Evolutionary conservation across 768 basidiomycete species (phyloP).

Genomic region (Dacryopinax spathularia): DNA sequence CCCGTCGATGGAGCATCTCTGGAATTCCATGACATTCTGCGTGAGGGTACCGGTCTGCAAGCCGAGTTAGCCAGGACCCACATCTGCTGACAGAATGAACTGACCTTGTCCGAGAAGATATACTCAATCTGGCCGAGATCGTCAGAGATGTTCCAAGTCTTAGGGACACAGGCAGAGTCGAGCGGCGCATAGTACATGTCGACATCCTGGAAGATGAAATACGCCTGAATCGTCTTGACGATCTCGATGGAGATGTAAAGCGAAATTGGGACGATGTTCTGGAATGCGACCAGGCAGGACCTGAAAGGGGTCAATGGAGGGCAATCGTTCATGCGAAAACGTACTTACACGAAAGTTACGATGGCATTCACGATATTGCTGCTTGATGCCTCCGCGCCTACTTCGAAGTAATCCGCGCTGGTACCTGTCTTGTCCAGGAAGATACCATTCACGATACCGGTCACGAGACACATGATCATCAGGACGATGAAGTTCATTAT

Average conservation of each 20-base stretch:
- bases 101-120: constrained; percentile 65
- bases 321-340: not conserved
- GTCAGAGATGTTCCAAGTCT: constrained; percentile 97
- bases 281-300: constrained; percentile 87
- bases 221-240: constrained; percentile 95
- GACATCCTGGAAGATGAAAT: constrained; percentile 87
- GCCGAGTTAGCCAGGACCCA: not conserved
- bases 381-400: constrained; percentile 44
- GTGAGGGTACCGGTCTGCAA: constrained; percentile 75
- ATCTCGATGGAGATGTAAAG: constrained; percentile 96
- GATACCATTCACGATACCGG: constrained; percentile 63
- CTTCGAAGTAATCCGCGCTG: constrained; percentile 61
- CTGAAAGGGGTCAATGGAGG: constrained; percentile 27
- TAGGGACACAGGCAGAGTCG: constrained; percentile 81
- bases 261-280: constrained; percentile 92
- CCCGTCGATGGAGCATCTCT: constrained; percentile 81
- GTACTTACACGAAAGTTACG: constrained; percentile 77
- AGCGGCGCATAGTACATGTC: constrained; percentile 91
- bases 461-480: constrained; percentile 55
- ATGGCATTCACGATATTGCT: constrained; percentile 57
- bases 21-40: constrained; percentile 98
- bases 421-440: constrained; percentile 45
- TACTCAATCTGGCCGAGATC: constrained; percentile 99
- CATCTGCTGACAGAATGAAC: too few relatives aligned
- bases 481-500: constrained; percentile 81